phyloP scores from a whole-genome alignment of 768 basidiomycete genomes.

The Suillus lakei region DNA sequence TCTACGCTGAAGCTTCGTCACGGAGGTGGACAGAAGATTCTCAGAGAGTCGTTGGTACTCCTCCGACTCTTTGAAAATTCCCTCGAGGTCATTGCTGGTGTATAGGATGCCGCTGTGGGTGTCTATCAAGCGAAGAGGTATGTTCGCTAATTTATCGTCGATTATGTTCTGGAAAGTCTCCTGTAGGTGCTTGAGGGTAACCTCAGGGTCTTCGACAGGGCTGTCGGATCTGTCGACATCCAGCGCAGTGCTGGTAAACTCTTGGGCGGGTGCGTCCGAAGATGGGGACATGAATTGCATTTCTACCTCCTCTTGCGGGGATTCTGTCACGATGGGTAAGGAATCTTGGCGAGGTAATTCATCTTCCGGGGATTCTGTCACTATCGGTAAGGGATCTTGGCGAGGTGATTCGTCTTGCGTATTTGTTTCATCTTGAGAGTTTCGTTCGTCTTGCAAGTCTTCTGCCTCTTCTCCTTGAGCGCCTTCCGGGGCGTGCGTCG shows the following conservation, averaged over 20 bases:
- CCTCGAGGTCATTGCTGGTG: slow-evolving; percentile 3
- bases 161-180: slow-evolving; percentile 2
- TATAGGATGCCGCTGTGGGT: slow-evolving; percentile 1
- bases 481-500: neutral
- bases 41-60: slow-evolving; percentile 1
- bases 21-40: neutral
- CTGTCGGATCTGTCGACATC: neutral
- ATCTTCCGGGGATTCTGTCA: neutral
- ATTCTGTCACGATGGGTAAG: neutral
- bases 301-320: neutral
- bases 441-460: neutral
- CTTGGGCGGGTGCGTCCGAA: neutral
- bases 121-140: slow-evolving; percentile 9
- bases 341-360: neutral
- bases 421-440: neutral
- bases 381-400: neutral
- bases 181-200: slow-evolving; percentile 1
- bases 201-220: slow-evolving; percentile 2
- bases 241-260: neutral
- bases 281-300: neutral
- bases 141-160: slow-evolving; percentile 7
- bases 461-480: neutral
- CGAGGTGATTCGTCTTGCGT: neutral
- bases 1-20: neutral
- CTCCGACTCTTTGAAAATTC: slow-evolving; percentile 5